Evolutionary conservation across 1,284 basidiomycete species (phyloP), one percentile per base, ranked within the genome.

Genomic region (Inonotus obliquus): DNA sequence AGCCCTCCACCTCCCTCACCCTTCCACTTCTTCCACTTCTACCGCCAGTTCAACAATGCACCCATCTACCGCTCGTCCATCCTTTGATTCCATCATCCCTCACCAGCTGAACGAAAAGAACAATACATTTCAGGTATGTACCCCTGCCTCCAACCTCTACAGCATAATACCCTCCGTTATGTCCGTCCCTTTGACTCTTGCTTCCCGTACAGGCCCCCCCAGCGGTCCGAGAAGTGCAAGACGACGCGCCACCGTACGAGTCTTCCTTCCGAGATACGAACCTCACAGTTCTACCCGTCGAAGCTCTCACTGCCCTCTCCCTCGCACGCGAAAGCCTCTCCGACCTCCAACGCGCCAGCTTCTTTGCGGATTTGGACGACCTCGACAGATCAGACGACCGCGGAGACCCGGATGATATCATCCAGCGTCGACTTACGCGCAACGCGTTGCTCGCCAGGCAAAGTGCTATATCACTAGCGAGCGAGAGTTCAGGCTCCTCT

Each of bases 361-460:
- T 57, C 21, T 44, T 44, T 21, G 41, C 17, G 2, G 17, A 14
- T 5, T 39, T 57, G 3, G 60, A 62, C 19, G 55, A 55, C 13
- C 54, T 62, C 35, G 60, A 62, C 35, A 25, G 37, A 13, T 53
- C 49, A 17, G 60, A 62, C 27, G 53, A 62, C 38, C 54, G 60
- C 11, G 35, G 27, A 11, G 60, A 62, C 38, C 35, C 35, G 13
- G 60, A 62, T 44, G 45, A n/a, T 1, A 62, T 62, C 21, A 53
- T 62, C 38, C 29, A 14, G 37, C 32, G 35, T 38, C 44, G 54
- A 25, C 38, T 62, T 19, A 53, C 54, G 19, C 45, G 39, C 47
- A 62, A 62, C 47, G 38, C 48, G 6, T 38, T 62, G 4, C 45
- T 62, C 10, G 21, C 48, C 37, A 32, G 61, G 48, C 55, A 44